Percentiles rank a stretch among this genome's conserved stretches.
Evolutionary conservation across 2,329 filamentous ascomycete species (phyloP).

Genomic region (Epichloe baconii): DNA sequence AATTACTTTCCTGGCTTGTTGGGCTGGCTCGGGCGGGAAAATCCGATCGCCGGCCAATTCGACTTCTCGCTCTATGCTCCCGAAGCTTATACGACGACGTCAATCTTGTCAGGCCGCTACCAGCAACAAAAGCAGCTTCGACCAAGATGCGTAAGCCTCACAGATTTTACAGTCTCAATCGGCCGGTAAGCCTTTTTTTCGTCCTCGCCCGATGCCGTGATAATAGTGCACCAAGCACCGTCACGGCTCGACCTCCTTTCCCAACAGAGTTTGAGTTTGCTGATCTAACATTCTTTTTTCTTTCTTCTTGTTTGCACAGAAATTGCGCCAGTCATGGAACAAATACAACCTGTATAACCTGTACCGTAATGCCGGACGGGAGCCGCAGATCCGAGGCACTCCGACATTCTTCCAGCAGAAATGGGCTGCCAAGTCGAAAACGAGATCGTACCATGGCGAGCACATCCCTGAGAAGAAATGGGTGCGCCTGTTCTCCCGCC

Average conservation of each 20-base stretch:
- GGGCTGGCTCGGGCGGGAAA: conserved; percentile 12
- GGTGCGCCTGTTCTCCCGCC: conserved; percentile 81
- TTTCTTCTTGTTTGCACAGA: conserved; percentile 37
- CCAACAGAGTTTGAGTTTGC: neutral
- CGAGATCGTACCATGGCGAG: conserved; percentile 86
- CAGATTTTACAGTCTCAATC: conserved; percentile 54
- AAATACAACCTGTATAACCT: conserved; percentile 96
- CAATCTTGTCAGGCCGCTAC: conserved; percentile 3
- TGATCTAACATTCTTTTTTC: neutral
- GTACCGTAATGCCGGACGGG: conserved; percentile 23
- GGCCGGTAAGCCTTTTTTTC: conserved; percentile 39
- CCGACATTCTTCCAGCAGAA: conserved; percentile 95
- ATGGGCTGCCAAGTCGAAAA: conserved; percentile 77
- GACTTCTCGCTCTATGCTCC: neutral
- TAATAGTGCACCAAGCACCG: neutral
- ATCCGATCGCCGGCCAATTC: conserved; percentile 8
- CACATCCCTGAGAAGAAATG: conserved; percentile 88
- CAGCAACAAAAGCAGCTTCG: conserved; percentile 14
- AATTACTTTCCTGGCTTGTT: neutral
- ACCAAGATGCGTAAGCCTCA: conserved; percentile 39
- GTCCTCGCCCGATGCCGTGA: neutral
- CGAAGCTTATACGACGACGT: conserved; percentile 2
- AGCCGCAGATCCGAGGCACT: conserved; percentile 17
- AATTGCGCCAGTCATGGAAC: conserved; percentile 92
- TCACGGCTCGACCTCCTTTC: neutral